A percentile compares a stretch with the other conserved stretches of the same genome.
phyloP scores from a whole-genome alignment of 495 filamentous ascomycete species.

The Penicillium bovifimosum region DNA sequence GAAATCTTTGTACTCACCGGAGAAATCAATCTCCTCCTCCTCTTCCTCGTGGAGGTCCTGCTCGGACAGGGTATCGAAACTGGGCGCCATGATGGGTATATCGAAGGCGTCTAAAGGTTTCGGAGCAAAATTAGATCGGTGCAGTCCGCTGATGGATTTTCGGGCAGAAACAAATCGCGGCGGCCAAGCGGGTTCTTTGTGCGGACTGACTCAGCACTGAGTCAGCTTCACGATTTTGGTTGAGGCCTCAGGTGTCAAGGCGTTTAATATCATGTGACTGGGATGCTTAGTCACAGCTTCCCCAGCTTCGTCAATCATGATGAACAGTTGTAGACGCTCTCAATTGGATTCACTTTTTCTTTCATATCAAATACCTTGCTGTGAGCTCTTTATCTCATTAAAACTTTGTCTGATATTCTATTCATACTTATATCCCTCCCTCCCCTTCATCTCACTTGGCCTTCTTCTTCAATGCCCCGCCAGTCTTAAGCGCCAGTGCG shows the following conservation, averaged over 20 bases:
- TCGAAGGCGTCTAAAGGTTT: conserved; percentile 23
- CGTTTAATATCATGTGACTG: not conserved
- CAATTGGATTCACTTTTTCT: not conserved
- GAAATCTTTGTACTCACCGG: conserved; percentile 45
- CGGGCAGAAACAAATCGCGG: conserved; percentile 39
- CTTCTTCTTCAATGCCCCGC: conserved; percentile 30
- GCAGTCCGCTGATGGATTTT: conserved; percentile 32
- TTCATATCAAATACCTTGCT: not conserved
- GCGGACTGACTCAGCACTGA: conserved; percentile 33
- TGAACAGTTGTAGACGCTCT: not conserved
- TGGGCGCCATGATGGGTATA: conserved; percentile 60
- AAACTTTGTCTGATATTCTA: not conserved
- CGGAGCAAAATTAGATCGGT: conserved; percentile 15
- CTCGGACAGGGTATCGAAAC: conserved; percentile 64
- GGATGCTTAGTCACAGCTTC: conserved; percentile 4
- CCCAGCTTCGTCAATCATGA: conserved; percentile 11
- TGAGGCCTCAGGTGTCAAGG: not conserved
- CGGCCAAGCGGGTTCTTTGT: conserved; percentile 33
- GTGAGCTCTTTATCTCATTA: conserved; percentile 2
- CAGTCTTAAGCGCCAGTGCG: conserved; percentile 43
- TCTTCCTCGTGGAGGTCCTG: conserved; percentile 82
- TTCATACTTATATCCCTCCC: not conserved
- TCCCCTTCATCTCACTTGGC: conserved; percentile 2
- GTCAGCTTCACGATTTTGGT: conserved; percentile 7
- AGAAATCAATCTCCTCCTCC: conserved; percentile 90